Evolutionary conservation across 2,329 filamentous ascomycete species (phyloP).

Genomic region (Thelonectria blattea): DNA sequence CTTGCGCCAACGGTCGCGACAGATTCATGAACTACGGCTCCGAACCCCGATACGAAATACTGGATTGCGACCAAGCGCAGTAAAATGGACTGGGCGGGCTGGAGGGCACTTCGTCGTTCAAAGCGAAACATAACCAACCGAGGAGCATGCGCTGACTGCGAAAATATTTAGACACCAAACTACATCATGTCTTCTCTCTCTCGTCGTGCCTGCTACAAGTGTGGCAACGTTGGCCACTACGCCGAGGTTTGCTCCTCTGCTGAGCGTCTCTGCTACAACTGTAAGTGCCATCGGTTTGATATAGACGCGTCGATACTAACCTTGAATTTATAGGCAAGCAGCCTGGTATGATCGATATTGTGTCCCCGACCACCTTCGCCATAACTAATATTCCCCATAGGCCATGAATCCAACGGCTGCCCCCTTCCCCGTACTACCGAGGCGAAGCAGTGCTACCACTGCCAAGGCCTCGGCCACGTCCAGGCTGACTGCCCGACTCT

Average conservation of each 20-base stretch:
- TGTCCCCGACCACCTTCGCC: too few species aligned
- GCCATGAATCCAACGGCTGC: slow-evolving; percentile 98
- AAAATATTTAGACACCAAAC: slow-evolving; percentile 24
- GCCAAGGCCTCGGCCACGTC: slow-evolving; percentile 96
- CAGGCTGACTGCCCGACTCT: slow-evolving; percentile 99
- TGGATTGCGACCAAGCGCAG: background rate
- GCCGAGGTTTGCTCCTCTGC: slow-evolving; percentile 95
- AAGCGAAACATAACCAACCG: background rate
- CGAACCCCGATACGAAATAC: background rate
- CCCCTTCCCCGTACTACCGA: slow-evolving; percentile 96
- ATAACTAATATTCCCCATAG: slow-evolving; percentile 41
- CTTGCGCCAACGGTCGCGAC: background rate
- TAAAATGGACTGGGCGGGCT: background rate
- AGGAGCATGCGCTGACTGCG: slow-evolving; percentile 18
- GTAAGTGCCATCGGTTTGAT: slow-evolving; percentile 58
- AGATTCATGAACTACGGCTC: background rate
- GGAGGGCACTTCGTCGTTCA: background rate
- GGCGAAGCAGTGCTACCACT: slow-evolving; percentile 99
- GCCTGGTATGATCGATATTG: slow-evolving; percentile 60
- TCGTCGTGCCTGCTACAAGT: slow-evolving; percentile 83
- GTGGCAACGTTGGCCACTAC: slow-evolving; percentile 82
- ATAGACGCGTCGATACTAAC: slow-evolving; percentile 15
- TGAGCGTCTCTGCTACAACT: slow-evolving; percentile 99
- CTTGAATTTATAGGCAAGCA: slow-evolving; percentile 69
- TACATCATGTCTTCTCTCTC: slow-evolving; percentile 77